Conservation (phyloP, 148 eudicot genomes). For the Vaccinium darrowii region DNA sequence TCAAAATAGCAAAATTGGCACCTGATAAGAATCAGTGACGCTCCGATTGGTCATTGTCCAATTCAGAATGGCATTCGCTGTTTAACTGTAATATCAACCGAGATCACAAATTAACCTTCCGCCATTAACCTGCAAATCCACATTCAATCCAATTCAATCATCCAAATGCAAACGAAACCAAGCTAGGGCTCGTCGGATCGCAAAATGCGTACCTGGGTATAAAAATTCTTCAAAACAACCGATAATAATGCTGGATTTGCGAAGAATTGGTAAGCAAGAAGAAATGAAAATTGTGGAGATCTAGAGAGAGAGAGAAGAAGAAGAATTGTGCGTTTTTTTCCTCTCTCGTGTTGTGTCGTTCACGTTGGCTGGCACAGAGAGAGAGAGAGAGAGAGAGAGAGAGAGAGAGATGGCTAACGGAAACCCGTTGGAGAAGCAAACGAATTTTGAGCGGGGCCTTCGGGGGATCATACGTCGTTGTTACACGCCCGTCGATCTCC, state of each 20-base stretch:
- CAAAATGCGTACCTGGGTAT: constrained; percentile 9
- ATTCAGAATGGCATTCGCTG: constrained; percentile 15
- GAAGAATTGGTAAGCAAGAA: neutral
- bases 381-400: neutral
- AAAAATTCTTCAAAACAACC: neutral
- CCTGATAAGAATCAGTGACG: constrained; percentile 16
- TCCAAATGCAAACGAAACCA: neutral
- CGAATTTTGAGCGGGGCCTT: constrained; percentile 45
- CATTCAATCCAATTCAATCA: neutral
- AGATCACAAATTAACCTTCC: constrained; percentile 13
- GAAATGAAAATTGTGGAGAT: neutral
- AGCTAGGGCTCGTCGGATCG: constrained; percentile 8
- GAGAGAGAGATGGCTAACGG: constrained; percentile 28
- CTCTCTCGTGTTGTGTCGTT: constrained; percentile 15
- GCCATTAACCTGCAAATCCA: constrained; percentile 19
- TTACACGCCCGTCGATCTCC: constrained; percentile 33
- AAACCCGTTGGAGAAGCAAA: constrained; percentile 44
- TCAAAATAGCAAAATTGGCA: neutral
- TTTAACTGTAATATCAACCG: neutral
- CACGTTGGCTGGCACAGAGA: constrained; percentile 11
- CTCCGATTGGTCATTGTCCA: neutral
- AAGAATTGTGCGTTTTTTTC: neutral
- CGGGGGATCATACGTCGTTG: constrained; percentile 25
- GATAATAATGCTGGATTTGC: neutral
- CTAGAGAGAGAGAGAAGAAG: neutral